Base-by-base conservation (phyloP, 371 early-diverging fungal species). In the Mucor saturninus region DNA sequence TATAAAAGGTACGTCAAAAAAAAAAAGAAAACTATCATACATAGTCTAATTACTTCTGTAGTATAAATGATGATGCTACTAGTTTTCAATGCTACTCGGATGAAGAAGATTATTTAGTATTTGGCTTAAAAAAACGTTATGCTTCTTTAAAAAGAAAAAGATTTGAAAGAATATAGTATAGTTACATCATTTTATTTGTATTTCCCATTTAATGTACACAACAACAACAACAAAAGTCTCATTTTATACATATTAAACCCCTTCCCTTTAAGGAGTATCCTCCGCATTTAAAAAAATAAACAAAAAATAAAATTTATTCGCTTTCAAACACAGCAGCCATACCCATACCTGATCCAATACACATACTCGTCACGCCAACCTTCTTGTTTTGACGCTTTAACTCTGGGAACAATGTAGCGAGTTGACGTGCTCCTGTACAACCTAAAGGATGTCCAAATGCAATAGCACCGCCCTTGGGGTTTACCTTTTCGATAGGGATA, bases 381-480 rank as follows among this genome's bases (percentile, higher is more conserved):
- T 86, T 85, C 83, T 93, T 88, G 73, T 86, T 82, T 62, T 88
- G 88, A 48, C 98, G 88, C 82, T 91, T 89, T 75, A 99, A 86
- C 76, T 96, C 97, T 45, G 94, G 91, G 42, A 99, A 72, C 35
- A 98, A 73, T 13, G 98, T 98, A 57, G 98, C 94, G 68, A 98
- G 86, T 76, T 97, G 95, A 69, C 99, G 91, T n/a, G 98, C 96
- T 71, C 99, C 98, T 37, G 97, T 97, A 77, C 89, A 88, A 59
- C 64, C 96, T 69, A 92, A 77, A 56, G 91, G 82, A 55, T 74
- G 73, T 62, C 77, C 73, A 50, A 71, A 67, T n/a, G 73, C 74
- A 68, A 99, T 98, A 43, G 98, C 97, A 64, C 99, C 99, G 66
- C 99, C 99, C 86, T 95, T 92, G 53, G 95, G 96, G 86, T 99